A percentile compares a stretch with the other conserved stretches of the same genome.
These are phyloP conservation scores for Acacia pycnantha DNA, from an alignment of 331 rosid species.

Conservation along the genomic window DNA sequence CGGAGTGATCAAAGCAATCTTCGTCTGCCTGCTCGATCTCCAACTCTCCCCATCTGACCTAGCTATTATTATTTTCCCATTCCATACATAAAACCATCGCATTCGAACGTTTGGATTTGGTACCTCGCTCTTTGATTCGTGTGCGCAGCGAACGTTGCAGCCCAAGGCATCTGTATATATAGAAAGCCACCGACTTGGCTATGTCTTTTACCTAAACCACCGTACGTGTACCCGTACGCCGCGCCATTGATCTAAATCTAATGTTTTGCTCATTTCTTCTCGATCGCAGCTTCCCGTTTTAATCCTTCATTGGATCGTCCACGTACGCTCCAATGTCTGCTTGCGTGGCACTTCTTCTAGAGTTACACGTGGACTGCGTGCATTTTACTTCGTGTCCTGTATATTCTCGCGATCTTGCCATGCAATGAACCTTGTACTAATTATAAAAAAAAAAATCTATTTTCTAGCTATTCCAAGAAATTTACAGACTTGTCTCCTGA, in stretches of 20 bases:
- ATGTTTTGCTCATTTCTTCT: not conserved
- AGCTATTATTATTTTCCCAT: too few relatives aligned
- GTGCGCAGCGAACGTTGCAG: too few relatives aligned
- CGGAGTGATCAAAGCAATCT: too few relatives aligned
- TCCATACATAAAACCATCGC: too few relatives aligned
- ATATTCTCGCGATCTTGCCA: not conserved
- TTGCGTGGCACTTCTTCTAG: constrained; percentile 28
- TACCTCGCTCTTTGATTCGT: too few relatives aligned
- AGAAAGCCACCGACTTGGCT: constrained; percentile 62
- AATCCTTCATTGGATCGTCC: not conserved
- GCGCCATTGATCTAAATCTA: constrained; percentile 40
- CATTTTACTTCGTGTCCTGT: not conserved
- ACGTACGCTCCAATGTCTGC: not conserved
- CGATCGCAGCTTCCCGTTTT: not conserved
- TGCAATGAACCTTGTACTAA: not conserved
- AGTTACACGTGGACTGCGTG: constrained; percentile 37
- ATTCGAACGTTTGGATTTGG: too few relatives aligned
- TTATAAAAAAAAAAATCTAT: too few relatives aligned
- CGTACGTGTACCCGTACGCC: constrained; percentile 55
- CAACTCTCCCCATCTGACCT: too few relatives aligned
- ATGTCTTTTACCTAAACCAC: constrained; percentile 70
- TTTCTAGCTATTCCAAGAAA: not conserved
- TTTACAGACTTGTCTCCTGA: not conserved
- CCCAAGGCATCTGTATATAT: constrained; percentile 77
- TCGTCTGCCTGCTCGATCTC: too few relatives aligned